Percentiles rank a stretch among this genome's conserved stretches.
These are phyloP conservation scores for Neurospora sp. DNA, from an alignment of 495 filamentous ascomycete genomes.

Conservation along the genomic window DNA sequence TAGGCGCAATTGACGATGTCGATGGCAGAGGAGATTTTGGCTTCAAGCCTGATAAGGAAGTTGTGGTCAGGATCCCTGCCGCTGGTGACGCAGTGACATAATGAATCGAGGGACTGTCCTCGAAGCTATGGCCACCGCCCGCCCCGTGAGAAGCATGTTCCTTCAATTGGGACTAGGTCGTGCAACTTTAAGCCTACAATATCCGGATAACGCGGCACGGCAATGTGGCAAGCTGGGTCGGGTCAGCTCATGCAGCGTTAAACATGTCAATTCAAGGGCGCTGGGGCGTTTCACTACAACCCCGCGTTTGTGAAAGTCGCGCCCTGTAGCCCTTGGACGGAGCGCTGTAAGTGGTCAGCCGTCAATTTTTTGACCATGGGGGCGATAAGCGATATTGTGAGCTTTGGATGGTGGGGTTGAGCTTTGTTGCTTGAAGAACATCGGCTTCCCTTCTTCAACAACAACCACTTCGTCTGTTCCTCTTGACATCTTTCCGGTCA, in stretches of 20 bases:
- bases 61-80: background rate
- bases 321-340: background rate
- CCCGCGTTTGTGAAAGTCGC: background rate
- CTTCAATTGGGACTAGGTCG: background rate
- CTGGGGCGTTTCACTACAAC: background rate
- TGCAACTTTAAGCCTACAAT: background rate
- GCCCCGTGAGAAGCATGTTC: background rate
- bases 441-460: background rate
- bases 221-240: background rate
- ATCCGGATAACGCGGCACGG: background rate
- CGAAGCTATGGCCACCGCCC: background rate
- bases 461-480: background rate
- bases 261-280: background rate
- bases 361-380: background rate
- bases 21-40: background rate
- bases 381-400: background rate
- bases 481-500: background rate
- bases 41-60: background rate
- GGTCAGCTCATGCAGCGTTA: background rate
- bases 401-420: background rate
- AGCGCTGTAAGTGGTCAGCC: background rate
- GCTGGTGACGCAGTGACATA: background rate
- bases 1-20: background rate
- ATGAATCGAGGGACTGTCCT: background rate
- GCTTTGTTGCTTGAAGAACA: background rate